Evolutionary conservation across 1,284 basidiomycete species (phyloP).

Genomic region (Thecaphora frezii): DNA sequence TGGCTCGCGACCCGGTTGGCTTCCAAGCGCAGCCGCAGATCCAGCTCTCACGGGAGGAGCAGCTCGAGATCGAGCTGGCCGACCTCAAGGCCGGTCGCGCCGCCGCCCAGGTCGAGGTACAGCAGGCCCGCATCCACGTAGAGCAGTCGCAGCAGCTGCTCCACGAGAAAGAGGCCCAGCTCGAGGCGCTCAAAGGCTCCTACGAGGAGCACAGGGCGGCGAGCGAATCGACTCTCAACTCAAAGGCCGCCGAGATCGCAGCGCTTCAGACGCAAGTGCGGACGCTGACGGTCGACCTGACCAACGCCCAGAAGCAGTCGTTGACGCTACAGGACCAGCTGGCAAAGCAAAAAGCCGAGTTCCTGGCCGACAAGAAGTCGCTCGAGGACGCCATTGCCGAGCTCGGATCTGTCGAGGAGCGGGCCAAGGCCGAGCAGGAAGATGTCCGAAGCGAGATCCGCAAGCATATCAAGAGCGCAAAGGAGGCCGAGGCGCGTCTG

Average conservation of each 20-base stretch:
- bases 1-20: slow-evolving; percentile 25
- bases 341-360: slow-evolving; percentile 66
- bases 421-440: slow-evolving; percentile 65
- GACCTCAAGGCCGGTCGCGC: slow-evolving; percentile 57
- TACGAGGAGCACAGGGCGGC: slow-evolving; percentile 70
- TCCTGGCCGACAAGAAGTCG: slow-evolving; percentile 66
- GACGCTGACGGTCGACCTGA: slow-evolving; percentile 66
- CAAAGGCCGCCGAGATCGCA: slow-evolving; percentile 71
- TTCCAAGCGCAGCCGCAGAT: slow-evolving; percentile 23
- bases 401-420: slow-evolving; percentile 46
- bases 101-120: slow-evolving; percentile 36
- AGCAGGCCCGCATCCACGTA: slow-evolving; percentile 71
- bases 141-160: slow-evolving; percentile 71
- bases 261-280: slow-evolving; percentile 69
- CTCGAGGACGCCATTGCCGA: slow-evolving; percentile 55
- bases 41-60: slow-evolving; percentile 69
- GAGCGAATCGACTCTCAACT: slow-evolving; percentile 54
- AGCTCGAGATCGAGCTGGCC: slow-evolving; percentile 79
- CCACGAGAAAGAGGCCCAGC: slow-evolving; percentile 72
- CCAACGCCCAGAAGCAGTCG: slow-evolving; percentile 66
- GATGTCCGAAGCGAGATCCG: slow-evolving; percentile 53
- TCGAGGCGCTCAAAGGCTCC: slow-evolving; percentile 65
- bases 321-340: slow-evolving; percentile 69
- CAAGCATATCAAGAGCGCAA: slow-evolving; percentile 70
- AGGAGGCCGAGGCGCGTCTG: slow-evolving; percentile 76